phyloP scores from a whole-genome alignment of 305 asterid species.

The Withania somnifera region DNA sequence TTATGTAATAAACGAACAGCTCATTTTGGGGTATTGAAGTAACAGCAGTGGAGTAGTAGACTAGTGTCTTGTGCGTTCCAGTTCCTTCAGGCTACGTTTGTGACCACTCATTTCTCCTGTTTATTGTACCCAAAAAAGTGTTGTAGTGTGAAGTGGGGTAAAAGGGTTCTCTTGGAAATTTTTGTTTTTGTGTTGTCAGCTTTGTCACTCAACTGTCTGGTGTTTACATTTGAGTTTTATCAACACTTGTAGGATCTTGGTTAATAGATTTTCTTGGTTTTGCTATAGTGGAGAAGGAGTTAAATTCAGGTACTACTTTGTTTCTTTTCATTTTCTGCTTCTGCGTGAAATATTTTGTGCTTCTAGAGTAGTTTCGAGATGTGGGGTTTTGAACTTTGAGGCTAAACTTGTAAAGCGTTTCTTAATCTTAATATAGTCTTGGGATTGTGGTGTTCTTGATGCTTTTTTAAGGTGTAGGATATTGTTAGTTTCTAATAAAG shows the following conservation, averaged over 20 bases:
- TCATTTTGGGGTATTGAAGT: not conserved
- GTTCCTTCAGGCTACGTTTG: not conserved
- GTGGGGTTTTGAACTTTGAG: not conserved
- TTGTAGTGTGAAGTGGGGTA: not conserved
- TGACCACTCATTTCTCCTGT: slow-evolving; percentile 1
- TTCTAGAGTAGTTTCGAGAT: not conserved
- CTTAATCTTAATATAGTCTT: not conserved
- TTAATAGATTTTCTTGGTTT: not conserved
- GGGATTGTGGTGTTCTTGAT: not conserved
- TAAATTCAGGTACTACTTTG: slow-evolving; percentile 1
- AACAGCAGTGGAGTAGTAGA: not conserved
- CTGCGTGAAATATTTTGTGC: not conserved
- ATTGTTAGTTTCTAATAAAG: not conserved
- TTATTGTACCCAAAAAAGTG: not conserved
- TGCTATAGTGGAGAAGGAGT: not conserved
- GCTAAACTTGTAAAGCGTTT: not conserved
- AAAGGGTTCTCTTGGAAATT: not conserved
- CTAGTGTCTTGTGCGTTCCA: not conserved
- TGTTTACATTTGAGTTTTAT: not conserved
- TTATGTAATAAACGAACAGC: not conserved
- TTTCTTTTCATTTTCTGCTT: not conserved
- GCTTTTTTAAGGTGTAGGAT: not conserved
- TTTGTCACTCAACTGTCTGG: not conserved
- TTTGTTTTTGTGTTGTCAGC: not conserved
- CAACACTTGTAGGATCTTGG: not conserved